Conservation (phyloP, 129 eudicot genomes). For the Helichrysum umbraculigerum region DNA sequence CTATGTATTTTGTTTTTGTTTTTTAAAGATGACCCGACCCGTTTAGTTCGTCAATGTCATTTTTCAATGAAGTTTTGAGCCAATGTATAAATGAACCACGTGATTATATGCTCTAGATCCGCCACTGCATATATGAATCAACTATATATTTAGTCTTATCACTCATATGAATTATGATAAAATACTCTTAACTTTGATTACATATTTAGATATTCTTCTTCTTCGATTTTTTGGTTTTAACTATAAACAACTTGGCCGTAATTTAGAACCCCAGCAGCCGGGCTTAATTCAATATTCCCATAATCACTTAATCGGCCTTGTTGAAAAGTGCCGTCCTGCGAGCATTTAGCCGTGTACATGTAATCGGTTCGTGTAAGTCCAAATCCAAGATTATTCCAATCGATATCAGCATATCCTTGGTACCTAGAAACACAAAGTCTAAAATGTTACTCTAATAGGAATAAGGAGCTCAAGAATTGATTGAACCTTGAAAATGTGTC, state of each 20-base stretch:
- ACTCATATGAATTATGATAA: neutral
- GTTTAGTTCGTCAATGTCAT: no score
- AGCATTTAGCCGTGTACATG: constrained; percentile 73
- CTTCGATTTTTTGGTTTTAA: no score
- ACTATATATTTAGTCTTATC: neutral
- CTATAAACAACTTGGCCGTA: constrained; percentile 71
- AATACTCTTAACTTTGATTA: neutral
- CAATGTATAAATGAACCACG: no score
- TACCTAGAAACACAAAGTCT: constrained; percentile 26
- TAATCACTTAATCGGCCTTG: constrained; percentile 55
- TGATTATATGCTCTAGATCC: no score
- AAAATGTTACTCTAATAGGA: no score
- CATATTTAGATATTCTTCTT: no score
- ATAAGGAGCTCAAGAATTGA: no score
- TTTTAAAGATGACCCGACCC: no score
- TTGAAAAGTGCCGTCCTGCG: constrained; percentile 37
- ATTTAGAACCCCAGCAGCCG: constrained; percentile 87
- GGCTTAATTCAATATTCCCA: constrained; percentile 71
- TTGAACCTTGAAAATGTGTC: no score
- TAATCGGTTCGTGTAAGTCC: constrained; percentile 63
- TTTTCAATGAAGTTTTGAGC: no score
- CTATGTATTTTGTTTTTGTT: no score
- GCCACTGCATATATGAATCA: no score
- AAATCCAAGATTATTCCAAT: constrained; percentile 88
- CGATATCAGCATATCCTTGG: constrained; percentile 54